Percentiles rank a stretch among this genome's conserved stretches.
These are phyloP conservation scores for Akebia trifoliata DNA, from an alignment of 164 flowering plant genomes.

Conservation along the genomic window DNA sequence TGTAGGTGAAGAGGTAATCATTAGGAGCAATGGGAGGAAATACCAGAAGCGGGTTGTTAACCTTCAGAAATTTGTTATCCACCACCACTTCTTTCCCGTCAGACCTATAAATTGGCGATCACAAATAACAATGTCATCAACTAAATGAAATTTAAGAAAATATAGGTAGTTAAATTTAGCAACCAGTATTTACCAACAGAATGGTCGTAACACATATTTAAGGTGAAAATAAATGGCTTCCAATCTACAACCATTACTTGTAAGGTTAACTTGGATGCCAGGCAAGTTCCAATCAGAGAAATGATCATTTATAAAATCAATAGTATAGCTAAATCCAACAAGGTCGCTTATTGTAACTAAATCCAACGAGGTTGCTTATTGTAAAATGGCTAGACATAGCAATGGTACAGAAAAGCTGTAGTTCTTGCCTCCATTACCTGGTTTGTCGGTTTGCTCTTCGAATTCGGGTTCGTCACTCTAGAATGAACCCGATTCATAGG, in stretches of 20 bases:
- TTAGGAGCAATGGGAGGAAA: neutral
- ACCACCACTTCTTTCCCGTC: constrained; percentile 78
- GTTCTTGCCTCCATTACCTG: too few species aligned
- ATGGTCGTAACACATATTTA: neutral
- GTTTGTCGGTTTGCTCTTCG: too few species aligned
- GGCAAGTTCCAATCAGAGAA: neutral
- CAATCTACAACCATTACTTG: neutral
- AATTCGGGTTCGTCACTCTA: too few species aligned
- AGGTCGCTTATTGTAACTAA: neutral
- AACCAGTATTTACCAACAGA: too few species aligned
- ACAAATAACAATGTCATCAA: constrained; percentile 4
- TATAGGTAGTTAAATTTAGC: too few species aligned
- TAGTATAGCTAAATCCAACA: neutral
- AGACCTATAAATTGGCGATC: constrained; percentile 39
- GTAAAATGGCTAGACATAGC: too few species aligned
- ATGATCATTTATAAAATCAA: neutral
- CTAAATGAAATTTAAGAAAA: neutral
- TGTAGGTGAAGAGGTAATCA: neutral
- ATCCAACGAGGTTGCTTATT: too few species aligned
- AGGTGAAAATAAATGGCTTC: neutral
- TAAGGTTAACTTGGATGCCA: neutral
- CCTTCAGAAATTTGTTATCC: constrained; percentile 69
- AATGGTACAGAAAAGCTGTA: too few species aligned
- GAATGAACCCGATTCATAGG: too few species aligned
- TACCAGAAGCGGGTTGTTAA: constrained; percentile 72